phyloP scores from a whole-genome alignment of 2,329 filamentous ascomycete species.

The Aspergillus vadensis region DNA sequence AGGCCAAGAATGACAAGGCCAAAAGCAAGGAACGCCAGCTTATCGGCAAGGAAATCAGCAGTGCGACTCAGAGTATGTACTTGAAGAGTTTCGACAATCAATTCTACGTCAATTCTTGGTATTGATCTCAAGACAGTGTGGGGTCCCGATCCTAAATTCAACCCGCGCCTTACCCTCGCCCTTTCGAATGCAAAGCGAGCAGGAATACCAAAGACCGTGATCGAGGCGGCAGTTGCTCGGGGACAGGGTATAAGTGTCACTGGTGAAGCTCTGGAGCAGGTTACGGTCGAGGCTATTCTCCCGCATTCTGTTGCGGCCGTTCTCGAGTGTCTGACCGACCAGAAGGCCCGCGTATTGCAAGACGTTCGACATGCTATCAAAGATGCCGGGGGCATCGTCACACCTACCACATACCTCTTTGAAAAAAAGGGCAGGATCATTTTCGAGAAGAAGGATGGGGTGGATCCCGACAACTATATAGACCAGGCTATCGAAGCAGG shows the following conservation, averaged over 20 bases:
- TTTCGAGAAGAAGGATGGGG: constrained; percentile 62
- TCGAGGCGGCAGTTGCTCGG: constrained; percentile 82
- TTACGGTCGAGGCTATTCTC: constrained; percentile 79
- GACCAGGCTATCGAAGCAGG: constrained; percentile 84
- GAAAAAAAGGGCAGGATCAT: constrained; percentile 74
- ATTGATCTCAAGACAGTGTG: constrained; percentile 58
- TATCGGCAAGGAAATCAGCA: constrained; percentile 71
- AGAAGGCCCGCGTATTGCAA: constrained; percentile 70
- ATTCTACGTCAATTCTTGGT: neutral
- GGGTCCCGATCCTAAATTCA: constrained; percentile 71
- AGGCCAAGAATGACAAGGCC: constrained; percentile 75
- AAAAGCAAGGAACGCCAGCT: constrained; percentile 71
- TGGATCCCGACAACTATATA: constrained; percentile 69
- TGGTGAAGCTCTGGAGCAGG: constrained; percentile 73
- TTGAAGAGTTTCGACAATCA: neutral
- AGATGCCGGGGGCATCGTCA: constrained; percentile 67
- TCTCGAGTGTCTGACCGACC: constrained; percentile 84
- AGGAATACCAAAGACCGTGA: constrained; percentile 78
- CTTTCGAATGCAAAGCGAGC: constrained; percentile 80
- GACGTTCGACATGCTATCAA: constrained; percentile 74
- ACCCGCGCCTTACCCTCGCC: constrained; percentile 72
- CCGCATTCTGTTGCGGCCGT: constrained; percentile 74
- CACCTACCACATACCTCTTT: constrained; percentile 82
- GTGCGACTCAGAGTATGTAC: constrained; percentile 70
- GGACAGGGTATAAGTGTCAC: constrained; percentile 80